A percentile compares a stretch with the other conserved stretches of the same genome.
phyloP scores from a whole-genome alignment of 2,329 filamentous ascomycete genomes.

The Xylaria sp. region DNA sequence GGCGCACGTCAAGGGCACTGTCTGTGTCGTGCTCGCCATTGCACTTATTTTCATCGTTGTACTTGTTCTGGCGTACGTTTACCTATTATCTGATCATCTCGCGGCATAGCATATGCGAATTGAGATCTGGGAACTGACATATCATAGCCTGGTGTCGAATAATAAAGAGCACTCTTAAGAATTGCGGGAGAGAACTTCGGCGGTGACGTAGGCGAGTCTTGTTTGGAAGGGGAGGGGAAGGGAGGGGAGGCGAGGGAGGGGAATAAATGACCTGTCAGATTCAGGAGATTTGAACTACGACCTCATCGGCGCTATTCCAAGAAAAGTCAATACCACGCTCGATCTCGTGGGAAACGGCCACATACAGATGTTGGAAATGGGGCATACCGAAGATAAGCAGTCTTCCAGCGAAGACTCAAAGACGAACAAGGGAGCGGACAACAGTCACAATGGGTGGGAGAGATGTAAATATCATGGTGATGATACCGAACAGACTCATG shows the following conservation, averaged over 20 bases:
- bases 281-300: neutral
- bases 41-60: slow-evolving; percentile 25
- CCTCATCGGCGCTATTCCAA: neutral
- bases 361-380: neutral
- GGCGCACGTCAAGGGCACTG: slow-evolving; percentile 10
- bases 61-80: slow-evolving; percentile 20
- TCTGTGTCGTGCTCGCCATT: slow-evolving; percentile 18
- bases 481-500: slow-evolving; percentile 70
- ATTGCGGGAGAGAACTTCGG: neutral
- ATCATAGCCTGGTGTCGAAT: slow-evolving; percentile 16
- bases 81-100: neutral
- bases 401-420: slow-evolving; percentile 43
- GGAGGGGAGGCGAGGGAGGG: neutral
- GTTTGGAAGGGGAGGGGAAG: neutral
- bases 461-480: slow-evolving; percentile 68
- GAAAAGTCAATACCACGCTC: neutral
- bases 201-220: neutral
- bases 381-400: neutral
- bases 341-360: neutral
- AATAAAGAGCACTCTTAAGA: neutral
- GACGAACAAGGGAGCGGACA: slow-evolving; percentile 60
- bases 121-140: neutral
- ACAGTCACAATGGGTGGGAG: slow-evolving; percentile 63
- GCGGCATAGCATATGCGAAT: neutral
- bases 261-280: neutral